A percentile compares a stretch with the other conserved stretches of the same genome.
Conservation (phyloP, 495 filamentous ascomycete genomes). For the Penicillium ochrochloron region DNA sequence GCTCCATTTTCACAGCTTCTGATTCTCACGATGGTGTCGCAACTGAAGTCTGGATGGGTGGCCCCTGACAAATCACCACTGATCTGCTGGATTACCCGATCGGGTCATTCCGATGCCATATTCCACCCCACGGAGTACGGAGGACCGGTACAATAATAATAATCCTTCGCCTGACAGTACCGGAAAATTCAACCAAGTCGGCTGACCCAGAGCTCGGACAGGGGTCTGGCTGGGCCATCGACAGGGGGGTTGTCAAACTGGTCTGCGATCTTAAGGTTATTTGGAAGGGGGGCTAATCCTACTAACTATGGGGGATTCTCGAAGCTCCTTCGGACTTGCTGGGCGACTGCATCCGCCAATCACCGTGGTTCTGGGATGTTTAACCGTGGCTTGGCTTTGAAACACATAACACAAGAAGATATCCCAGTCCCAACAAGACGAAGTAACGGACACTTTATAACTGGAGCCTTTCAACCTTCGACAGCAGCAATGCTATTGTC, state of each 20-base stretch:
- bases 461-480: not conserved
- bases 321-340: conserved; percentile 21
- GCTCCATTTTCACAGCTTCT: conserved; percentile 15
- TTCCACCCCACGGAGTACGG: not conserved
- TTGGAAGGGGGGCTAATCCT: conserved; percentile 13
- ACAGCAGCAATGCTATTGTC: not conserved
- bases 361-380: not conserved
- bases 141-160: not conserved
- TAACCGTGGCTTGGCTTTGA: conserved; percentile 6
- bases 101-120: conserved; percentile 26
- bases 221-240: conserved; percentile 2
- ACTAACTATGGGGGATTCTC: conserved; percentile 25
- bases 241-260: not conserved
- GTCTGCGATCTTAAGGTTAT: conserved; percentile 23
- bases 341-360: conserved; percentile 20
- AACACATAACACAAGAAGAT: no score
- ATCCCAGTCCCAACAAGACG: not conserved
- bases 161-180: not conserved
- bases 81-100: conserved; percentile 23
- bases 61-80: conserved; percentile 15
- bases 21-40: conserved; percentile 7
- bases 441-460: not conserved
- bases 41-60: not conserved
- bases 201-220: conserved; percentile 29
- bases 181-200: conserved; percentile 26